Conservation (phyloP, 2,329 filamentous ascomycete genomes). For the Exophiala phaeomuriformis region DNA sequence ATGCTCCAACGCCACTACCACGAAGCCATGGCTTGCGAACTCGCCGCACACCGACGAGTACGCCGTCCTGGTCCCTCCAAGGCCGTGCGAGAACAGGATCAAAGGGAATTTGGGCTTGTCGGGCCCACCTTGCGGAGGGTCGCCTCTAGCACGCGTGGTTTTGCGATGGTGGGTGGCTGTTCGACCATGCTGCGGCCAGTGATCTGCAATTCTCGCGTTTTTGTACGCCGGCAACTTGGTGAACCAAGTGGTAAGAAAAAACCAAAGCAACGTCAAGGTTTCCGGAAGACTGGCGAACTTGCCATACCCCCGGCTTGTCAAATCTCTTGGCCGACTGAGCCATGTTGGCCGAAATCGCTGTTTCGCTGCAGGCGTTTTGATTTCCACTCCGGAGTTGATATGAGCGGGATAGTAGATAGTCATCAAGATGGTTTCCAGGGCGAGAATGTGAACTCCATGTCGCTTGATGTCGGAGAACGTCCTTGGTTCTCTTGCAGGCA, state of each 20-base stretch:
- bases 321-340: constrained; percentile 52
- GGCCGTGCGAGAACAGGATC: constrained; percentile 59
- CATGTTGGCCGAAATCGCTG: constrained; percentile 52
- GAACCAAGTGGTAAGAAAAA: constrained; percentile 53
- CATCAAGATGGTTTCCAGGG: constrained; percentile 55
- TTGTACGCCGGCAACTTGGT: constrained; percentile 59
- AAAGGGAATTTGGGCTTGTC: constrained; percentile 50
- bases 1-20: constrained; percentile 59
- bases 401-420: constrained; percentile 59
- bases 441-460: constrained; percentile 41
- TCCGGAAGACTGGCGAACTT: constrained; percentile 51
- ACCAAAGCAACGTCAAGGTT: constrained; percentile 45
- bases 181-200: constrained; percentile 45
- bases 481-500: constrained; percentile 43
- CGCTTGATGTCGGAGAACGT: constrained; percentile 47
- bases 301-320: constrained; percentile 55
- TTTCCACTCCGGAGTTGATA: constrained; percentile 35
- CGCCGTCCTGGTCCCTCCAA: constrained; percentile 56
- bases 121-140: constrained; percentile 34
- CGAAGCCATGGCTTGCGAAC: constrained; percentile 58
- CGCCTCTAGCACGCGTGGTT: constrained; percentile 38
- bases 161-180: constrained; percentile 33
- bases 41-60: constrained; percentile 59
- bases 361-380: constrained; percentile 36
- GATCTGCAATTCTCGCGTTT: constrained; percentile 52